Evolutionary conservation across 2,329 filamentous ascomycete species (phyloP).

Genomic region (Cladosporium cucumerinum): DNA sequence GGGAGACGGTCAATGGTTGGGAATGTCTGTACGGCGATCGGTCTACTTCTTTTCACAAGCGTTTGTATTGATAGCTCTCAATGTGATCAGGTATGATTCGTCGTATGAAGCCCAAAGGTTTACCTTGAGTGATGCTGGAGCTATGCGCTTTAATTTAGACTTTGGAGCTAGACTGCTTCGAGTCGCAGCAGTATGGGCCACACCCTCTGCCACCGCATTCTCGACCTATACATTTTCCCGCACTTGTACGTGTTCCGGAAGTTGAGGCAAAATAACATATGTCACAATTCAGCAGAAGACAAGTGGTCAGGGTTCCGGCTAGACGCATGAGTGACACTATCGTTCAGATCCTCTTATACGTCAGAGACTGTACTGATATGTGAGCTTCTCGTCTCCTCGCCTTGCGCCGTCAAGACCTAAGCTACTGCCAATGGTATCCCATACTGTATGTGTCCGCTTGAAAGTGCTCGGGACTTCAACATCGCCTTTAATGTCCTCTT

Average conservation of each 20-base stretch:
- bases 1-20: not conserved
- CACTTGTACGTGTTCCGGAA: not conserved
- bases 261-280: not conserved
- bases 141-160: not conserved
- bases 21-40: not conserved
- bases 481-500: constrained; percentile 36
- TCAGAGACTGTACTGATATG: constrained; percentile 42
- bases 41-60: not conserved
- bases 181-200: not conserved
- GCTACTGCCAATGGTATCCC: constrained; percentile 19
- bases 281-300: not conserved
- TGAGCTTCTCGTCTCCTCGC: constrained; percentile 47
- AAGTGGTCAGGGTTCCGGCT: not conserved
- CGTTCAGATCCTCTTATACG: not conserved
- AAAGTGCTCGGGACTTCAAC: constrained; percentile 26
- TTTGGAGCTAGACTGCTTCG: not conserved
- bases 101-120: not conserved
- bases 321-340: not conserved
- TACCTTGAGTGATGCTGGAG: not conserved
- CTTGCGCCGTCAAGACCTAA: constrained; percentile 36
- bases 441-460: constrained; percentile 13
- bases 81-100: not conserved
- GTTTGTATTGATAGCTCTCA: not conserved
- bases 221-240: not conserved
- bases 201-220: not conserved